These are phyloP conservation scores for Teunomyces aglyptinius DNA, from an alignment of 805 yeast genomes.

Conservation along the genomic window DNA sequence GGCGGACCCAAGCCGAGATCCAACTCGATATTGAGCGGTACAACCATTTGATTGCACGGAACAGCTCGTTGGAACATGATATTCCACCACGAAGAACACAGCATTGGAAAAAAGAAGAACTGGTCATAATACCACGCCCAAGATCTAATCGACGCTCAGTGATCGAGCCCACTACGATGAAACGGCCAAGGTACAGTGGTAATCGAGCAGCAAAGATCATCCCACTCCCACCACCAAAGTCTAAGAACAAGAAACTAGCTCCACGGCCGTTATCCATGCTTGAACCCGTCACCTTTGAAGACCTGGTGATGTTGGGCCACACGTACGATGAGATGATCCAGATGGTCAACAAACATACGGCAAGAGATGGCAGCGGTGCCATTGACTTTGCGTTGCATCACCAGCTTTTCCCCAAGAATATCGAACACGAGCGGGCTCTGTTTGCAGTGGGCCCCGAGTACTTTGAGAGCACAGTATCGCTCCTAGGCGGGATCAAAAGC, in stretches of 20 bases:
- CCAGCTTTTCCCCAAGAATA: conserved; percentile 23
- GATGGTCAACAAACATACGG: conserved; percentile 14
- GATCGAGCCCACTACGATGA: background rate
- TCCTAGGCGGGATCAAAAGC: conserved; percentile 4
- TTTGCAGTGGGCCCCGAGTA: conserved; percentile 14
- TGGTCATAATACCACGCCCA: background rate
- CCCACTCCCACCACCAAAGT: too few relatives aligned
- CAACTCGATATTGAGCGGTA: conserved; percentile 19
- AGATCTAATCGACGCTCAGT: too few relatives aligned
- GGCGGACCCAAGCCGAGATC: conserved; percentile 11
- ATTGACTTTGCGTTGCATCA: conserved; percentile 26
- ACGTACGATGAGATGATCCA: conserved; percentile 20
- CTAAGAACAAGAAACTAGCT: background rate
- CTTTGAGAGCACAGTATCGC: conserved; percentile 4
- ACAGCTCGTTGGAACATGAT: conserved; percentile 20
- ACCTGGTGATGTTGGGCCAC: conserved; percentile 12
- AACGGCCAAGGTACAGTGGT: background rate
- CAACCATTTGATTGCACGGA: conserved; percentile 14
- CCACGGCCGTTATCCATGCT: background rate
- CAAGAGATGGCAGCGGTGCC: conserved; percentile 8
- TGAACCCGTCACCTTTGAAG: conserved; percentile 16
- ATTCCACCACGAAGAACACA: conserved; percentile 21
- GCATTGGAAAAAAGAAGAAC: background rate
- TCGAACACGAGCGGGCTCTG: conserved; percentile 18
- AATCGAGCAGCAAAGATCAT: background rate